Conservation (phyloP, 495 filamentous ascomycete species). For the Amorphotheca resinae region DNA sequence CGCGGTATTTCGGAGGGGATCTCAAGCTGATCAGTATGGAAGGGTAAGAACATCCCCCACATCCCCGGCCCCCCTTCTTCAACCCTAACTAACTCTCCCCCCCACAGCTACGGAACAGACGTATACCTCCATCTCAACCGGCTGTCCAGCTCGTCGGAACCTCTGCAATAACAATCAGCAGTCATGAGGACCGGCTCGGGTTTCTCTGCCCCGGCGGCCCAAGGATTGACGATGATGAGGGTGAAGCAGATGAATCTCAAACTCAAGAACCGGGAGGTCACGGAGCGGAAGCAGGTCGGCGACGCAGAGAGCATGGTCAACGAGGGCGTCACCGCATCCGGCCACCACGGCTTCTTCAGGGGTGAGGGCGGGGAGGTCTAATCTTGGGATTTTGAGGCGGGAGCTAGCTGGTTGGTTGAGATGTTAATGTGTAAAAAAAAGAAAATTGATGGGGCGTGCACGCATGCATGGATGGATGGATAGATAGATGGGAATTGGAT, state of each 20-base stretch:
- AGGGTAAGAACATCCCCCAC: slow-evolving; percentile 48
- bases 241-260: slow-evolving; percentile 43
- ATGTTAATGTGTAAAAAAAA: no score
- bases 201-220: slow-evolving; percentile 37
- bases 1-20: slow-evolving; percentile 93
- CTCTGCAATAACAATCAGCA: slow-evolving; percentile 95
- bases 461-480: no score
- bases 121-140: slow-evolving; percentile 97
- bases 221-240: slow-evolving; percentile 77
- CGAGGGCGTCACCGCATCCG: slow-evolving; percentile 18
- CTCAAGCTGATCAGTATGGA: slow-evolving; percentile 98
- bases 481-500: no score
- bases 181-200: slow-evolving; percentile 57
- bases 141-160: slow-evolving; percentile 88
- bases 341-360: slow-evolving; percentile 19
- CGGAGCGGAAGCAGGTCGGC: slow-evolving; percentile 76
- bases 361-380: slow-evolving; percentile 20
- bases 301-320: slow-evolving; percentile 63
- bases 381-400: no score
- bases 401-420: no score
- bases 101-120: slow-evolving; percentile 81
- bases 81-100: neutral
- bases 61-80: no score
- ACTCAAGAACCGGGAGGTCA: slow-evolving; percentile 51
- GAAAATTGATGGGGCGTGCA: no score